Conservation (phyloP, 257 asterid species). For the Echites panduratus region DNA sequence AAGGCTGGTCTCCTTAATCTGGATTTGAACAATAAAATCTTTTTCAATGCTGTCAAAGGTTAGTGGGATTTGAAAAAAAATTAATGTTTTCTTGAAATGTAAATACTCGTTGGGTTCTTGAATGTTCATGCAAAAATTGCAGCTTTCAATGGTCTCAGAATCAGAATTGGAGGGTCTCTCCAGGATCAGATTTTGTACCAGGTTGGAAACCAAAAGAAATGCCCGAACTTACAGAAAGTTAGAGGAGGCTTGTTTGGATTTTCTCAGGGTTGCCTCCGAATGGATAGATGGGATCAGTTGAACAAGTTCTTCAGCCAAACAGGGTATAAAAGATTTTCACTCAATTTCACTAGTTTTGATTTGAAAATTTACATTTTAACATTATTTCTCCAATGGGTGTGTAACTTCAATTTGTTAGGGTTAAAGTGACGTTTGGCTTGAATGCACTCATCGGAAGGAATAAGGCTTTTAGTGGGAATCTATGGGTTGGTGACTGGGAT, state of each 20-base stretch:
- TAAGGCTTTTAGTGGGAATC: constrained; percentile 17
- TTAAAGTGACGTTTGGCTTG: constrained; percentile 55
- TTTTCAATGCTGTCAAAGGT: constrained; percentile 11
- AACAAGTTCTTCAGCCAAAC: neutral
- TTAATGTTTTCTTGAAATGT: neutral
- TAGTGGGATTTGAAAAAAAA: neutral
- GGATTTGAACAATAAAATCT: constrained; percentile 11
- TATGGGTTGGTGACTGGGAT: constrained; percentile 64
- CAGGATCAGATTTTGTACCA: constrained; percentile 4
- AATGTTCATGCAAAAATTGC: neutral
- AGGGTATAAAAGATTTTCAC: neutral
- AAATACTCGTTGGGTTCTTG: neutral
- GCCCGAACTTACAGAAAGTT: neutral
- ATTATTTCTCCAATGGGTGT: no score
- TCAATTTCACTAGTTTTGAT: no score
- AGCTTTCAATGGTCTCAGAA: neutral
- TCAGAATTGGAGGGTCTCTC: constrained; percentile 11
- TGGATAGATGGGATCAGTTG: constrained; percentile 15
- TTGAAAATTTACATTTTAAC: no score
- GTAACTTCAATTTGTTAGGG: constrained; percentile 30
- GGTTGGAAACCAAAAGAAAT: neutral
- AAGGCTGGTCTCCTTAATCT: constrained; percentile 4
- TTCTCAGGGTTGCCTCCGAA: neutral
- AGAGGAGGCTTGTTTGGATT: neutral
- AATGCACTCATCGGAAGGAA: constrained; percentile 64